Base-by-base conservation (phyloP, 2,329 filamentous ascomycete genomes). In the Verticillium dahliae region DNA sequence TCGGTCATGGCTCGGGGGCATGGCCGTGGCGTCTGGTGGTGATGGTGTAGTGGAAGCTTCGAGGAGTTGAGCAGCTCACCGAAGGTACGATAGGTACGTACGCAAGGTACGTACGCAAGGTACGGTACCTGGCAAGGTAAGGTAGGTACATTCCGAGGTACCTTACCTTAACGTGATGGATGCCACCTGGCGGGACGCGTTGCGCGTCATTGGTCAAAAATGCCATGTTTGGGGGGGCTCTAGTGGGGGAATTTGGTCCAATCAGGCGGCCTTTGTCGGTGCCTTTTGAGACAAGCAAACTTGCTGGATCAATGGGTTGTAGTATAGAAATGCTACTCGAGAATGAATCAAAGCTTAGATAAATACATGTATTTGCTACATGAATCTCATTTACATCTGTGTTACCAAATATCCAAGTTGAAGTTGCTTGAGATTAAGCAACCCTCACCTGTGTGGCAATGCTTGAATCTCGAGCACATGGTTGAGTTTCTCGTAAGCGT, bases 151-250 rank as follows among this genome's bases (percentile, higher is more conserved):
- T 22, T 1, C 18, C 18, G 1, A 22, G 18, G 18, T 22, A 22
- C 18, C 18, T 22, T 22, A 22, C 18, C 18, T 22, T 22, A 22
- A 4, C 39, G 15, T 5, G 39, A 61, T 63, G 67, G 66, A 68
- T 65, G 64, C 69, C 65, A 68, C 67, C 66, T 70, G 65, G 66
- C 65, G 63, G 63, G 57, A 61, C 63, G 10, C n/a, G 45, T 10
- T 10, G 45, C 18, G 6, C 22, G 7, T 18, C 7, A 50, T 50
- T 50, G 45, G 45, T 50, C 18, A n/a, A 50, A 50, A 50, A 11
- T 27, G 45, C 15, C 3, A 3, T 4, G 6, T 9, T 22, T 1
- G 45, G n/a, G 5, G 9, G 9, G 22, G 45, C 3, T 6, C 4
- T 3, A 15, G 18, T n/a, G n/a, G n/a, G 11, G 18, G 9, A 3